A percentile compares a stretch with the other conserved stretches of the same genome.
phyloP scores from a whole-genome alignment of 2,329 filamentous ascomycete species.

The Thielaviopsis punctulata region DNA sequence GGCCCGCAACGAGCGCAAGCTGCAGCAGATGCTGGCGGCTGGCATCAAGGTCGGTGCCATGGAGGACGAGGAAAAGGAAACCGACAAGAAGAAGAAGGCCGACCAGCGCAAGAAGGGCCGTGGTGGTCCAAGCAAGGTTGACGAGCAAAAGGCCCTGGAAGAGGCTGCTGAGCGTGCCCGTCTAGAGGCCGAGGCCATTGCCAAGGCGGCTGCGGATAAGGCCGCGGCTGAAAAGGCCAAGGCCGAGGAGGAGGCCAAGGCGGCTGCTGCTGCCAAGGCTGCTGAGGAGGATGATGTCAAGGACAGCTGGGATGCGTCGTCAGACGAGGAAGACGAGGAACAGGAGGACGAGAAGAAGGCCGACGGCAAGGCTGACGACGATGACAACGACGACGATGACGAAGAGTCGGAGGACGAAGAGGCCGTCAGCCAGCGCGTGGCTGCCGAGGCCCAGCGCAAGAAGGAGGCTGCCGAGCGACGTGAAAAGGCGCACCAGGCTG shows the following conservation, averaged over 20 bases:
- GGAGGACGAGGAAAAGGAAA: constrained; percentile 28
- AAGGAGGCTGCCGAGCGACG: constrained; percentile 76
- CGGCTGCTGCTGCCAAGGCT: constrained; percentile 34
- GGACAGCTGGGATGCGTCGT: constrained; percentile 87
- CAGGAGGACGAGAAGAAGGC: constrained; percentile 25
- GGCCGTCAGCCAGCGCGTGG: constrained; percentile 52
- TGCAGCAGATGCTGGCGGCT: constrained; percentile 72
- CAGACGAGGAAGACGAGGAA: constrained; percentile 45
- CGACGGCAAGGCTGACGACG: constrained; percentile 15
- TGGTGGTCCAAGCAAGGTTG: constrained; percentile 22
- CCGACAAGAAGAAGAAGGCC: constrained; percentile 54
- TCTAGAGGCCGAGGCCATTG: constrained; percentile 47
- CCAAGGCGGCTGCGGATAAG: constrained; percentile 44
- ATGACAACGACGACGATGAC: constrained; percentile 27
- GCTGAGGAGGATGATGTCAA: constrained; percentile 69
- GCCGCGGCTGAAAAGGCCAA: constrained; percentile 40
- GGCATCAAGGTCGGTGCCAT: constrained; percentile 54
- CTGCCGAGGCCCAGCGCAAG: constrained; percentile 61
- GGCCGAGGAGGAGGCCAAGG: constrained; percentile 35
- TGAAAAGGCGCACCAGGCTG: constrained; percentile 80
- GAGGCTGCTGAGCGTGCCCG: constrained; percentile 61
- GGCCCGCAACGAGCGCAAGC: constrained; percentile 57
- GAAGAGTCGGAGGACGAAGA: constrained; percentile 56
- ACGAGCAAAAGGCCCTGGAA: constrained; percentile 62
- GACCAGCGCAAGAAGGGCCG: constrained; percentile 69